phyloP scores from a whole-genome alignment of 2,329 filamentous ascomycete genomes.

The Colletotrichum godetiae region DNA sequence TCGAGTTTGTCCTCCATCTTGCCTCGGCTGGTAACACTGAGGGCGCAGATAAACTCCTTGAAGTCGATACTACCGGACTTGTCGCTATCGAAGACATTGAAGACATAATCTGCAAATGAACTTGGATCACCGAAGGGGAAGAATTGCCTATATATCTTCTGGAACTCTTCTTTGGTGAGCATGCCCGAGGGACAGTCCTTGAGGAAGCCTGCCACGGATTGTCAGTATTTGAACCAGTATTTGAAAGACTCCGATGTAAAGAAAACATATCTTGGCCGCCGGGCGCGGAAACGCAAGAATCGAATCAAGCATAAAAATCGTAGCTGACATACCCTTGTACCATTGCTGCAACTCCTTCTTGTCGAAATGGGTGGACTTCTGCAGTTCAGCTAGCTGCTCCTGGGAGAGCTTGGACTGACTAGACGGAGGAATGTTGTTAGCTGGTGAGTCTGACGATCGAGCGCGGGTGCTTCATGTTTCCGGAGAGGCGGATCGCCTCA shows the following conservation, averaged over 20 bases:
- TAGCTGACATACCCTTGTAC: slow-evolving; percentile 85
- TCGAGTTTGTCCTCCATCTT: slow-evolving; percentile 99
- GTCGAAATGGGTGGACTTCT: slow-evolving; percentile 98
- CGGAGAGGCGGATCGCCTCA: neutral
- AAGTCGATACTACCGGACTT: slow-evolving; percentile 98
- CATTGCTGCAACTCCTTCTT: slow-evolving; percentile 99
- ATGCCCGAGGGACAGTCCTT: slow-evolving; percentile 98
- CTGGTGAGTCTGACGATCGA: neutral
- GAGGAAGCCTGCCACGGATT: slow-evolving; percentile 78
- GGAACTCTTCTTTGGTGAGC: slow-evolving; percentile 98
- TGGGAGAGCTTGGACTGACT: slow-evolving; percentile 99
- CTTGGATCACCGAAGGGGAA: slow-evolving; percentile 98
- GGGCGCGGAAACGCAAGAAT: neutral
- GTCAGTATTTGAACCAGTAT: slow-evolving; percentile 4
- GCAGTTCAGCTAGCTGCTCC: slow-evolving; percentile 93
- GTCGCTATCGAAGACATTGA: slow-evolving; percentile 98
- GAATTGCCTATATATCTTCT: slow-evolving; percentile 99
- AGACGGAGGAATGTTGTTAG: slow-evolving; percentile 38
- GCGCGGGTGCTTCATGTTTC: neutral
- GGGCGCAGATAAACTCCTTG: slow-evolving; percentile 98
- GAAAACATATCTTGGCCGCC: neutral
- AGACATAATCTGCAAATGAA: slow-evolving; percentile 98
- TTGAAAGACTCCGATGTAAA: neutral
- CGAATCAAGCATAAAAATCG: neutral
- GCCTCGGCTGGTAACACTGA: slow-evolving; percentile 95